A percentile compares a stretch with the other conserved stretches of the same genome.
Conservation (phyloP, 2,329 filamentous ascomycete species). For the Aspergillus ibericus region DNA sequence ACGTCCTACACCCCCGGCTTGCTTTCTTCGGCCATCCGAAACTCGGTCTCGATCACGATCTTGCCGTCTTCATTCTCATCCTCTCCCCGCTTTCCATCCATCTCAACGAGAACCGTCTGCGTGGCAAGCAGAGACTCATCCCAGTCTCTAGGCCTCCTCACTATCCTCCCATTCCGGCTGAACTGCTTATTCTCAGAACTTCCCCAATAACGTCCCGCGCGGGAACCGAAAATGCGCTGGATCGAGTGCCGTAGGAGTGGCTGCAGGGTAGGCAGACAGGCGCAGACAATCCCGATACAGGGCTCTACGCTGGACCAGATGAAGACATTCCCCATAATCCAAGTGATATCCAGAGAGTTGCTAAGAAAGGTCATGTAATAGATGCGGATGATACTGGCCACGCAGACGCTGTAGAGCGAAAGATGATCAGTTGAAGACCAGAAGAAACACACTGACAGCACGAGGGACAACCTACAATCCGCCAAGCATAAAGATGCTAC, state of each 20-base stretch:
- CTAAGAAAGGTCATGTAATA: constrained; percentile 17
- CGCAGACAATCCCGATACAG: constrained; percentile 22
- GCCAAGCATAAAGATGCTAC: constrained; percentile 20
- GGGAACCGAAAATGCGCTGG: not conserved
- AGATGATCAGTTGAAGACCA: not conserved
- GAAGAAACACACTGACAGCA: not conserved
- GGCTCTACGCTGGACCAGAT: constrained; percentile 26
- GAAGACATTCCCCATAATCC: constrained; percentile 20
- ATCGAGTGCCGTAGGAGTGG: constrained; percentile 12
- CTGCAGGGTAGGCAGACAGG: constrained; percentile 20
- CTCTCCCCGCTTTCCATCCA: not conserved
- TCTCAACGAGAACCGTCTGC: not conserved
- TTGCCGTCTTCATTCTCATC: not conserved
- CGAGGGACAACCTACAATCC: constrained; percentile 14
- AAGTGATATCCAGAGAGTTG: constrained; percentile 16
- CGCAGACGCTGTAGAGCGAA: constrained; percentile 15
- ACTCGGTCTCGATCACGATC: not conserved
- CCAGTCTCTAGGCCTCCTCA: not conserved
- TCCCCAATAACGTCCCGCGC: not conserved
- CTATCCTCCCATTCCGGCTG: not conserved
- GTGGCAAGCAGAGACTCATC: not conserved
- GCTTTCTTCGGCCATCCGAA: not conserved
- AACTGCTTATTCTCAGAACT: not conserved
- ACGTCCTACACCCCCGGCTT: too few species aligned
- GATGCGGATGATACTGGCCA: constrained; percentile 19